Evolutionary conservation across 768 basidiomycete species (phyloP), one percentile per base, ranked within the genome.

Genomic region (Leccinum imitatum): DNA sequence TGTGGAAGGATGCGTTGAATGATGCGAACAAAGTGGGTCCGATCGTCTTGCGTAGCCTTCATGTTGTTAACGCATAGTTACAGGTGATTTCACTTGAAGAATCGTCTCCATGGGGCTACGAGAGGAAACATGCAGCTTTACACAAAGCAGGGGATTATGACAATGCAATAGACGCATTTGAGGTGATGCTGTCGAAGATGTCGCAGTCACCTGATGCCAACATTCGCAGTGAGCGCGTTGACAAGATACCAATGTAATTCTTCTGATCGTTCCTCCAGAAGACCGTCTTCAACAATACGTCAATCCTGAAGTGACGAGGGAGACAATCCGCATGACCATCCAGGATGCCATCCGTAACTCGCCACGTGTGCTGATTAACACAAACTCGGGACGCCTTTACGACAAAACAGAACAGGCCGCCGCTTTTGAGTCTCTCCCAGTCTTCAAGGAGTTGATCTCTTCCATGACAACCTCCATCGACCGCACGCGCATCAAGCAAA

Each of bases 41-140:
- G 33, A n/a, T 5, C 3, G 6, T 10, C 15, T 27, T 27, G 23
- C 3, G 21, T 50, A 8, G 25, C 1, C 8, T 23, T 17, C 4
- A 27, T 27, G 7, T 50, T 27, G 48, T 50, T 7, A 8, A 50
- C 4, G 15, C 4, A 17, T 14, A 3, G 2, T 15, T 15, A 50
- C 7, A 63, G 62, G 62, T 13, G 4, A 61, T 63, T 13, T 15
- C 15, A 23, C 59, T 50, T 1, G 53, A 63, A 2, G 53, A 53
- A 3, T 61, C 39, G 11, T 61, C 47, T 21, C 47, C 47, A 2
- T 46, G 8, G 6, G 62, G 59, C 4, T 61, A 57, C 6, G 48
- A 54, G 27, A 41, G 30, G 15, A 62, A 53, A 14, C 25, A 51
- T 54, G 53, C 31, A 5, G 59, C 59, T 1, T 46, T 61, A 30